Evolutionary conservation across 2,329 filamentous ascomycete species (phyloP).

Genomic region (Aspergillus costaricaensis): DNA sequence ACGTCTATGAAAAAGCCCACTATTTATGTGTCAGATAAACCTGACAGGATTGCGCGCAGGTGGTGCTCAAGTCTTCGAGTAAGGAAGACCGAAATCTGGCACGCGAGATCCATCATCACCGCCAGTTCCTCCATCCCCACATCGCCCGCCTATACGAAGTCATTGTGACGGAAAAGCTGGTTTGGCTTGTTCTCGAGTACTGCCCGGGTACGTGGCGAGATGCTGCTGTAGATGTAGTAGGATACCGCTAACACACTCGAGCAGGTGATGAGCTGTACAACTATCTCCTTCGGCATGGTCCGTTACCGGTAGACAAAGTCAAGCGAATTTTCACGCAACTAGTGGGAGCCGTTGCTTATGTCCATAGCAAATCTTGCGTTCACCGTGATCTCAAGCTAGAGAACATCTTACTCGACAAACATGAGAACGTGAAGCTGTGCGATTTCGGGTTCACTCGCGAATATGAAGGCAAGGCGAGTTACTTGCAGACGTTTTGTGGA

Average conservation of each 20-base stretch:
- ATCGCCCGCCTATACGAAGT: slow-evolving; percentile 97
- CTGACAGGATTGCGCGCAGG: slow-evolving; percentile 54
- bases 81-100: slow-evolving; percentile 95
- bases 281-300: slow-evolving; percentile 84
- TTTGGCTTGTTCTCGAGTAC: slow-evolving; percentile 97
- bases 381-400: slow-evolving; percentile 96
- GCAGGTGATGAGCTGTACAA: slow-evolving; percentile 95
- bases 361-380: slow-evolving; percentile 92
- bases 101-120: slow-evolving; percentile 96
- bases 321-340: slow-evolving; percentile 96
- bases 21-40: background rate
- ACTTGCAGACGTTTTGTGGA: slow-evolving; percentile 95
- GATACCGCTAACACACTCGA: slow-evolving; percentile 15
- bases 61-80: slow-evolving; percentile 96
- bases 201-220: slow-evolving; percentile 69
- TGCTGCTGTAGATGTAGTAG: slow-evolving; percentile 4
- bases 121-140: slow-evolving; percentile 95
- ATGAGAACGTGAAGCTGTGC: slow-evolving; percentile 95
- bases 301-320: slow-evolving; percentile 79
- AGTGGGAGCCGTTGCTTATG: slow-evolving; percentile 90
- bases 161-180: slow-evolving; percentile 90
- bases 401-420: slow-evolving; percentile 92
- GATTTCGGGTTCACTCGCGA: slow-evolving; percentile 98
- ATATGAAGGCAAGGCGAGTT: slow-evolving; percentile 92
- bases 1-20: slow-evolving; percentile 5